Conservation (phyloP, 2,329 filamentous ascomycete genomes). For the Trichoderma afroharzianum region DNA sequence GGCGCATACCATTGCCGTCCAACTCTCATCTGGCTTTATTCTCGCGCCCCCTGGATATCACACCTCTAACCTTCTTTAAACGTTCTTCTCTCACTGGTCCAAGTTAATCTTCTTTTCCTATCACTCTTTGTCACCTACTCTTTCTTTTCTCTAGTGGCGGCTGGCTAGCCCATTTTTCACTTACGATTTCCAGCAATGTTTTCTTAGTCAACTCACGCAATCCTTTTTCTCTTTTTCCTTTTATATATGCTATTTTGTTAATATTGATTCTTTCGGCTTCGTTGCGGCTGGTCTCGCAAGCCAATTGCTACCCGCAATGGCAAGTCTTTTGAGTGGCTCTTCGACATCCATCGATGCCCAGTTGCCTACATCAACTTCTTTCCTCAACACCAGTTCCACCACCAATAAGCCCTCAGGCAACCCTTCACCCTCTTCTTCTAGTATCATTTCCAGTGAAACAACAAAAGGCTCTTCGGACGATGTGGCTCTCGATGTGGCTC, state of each 20-base stretch:
- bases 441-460: background rate
- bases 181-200: background rate
- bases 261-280: background rate
- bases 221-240: background rate
- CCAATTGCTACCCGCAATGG: constrained; percentile 26
- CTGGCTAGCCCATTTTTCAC: background rate
- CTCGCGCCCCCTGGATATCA: background rate
- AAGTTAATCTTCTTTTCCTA: background rate
- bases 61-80: background rate
- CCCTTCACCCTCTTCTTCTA: background rate
- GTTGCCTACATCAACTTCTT: constrained; percentile 28
- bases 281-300: constrained; percentile 45
- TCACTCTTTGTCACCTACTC: background rate
- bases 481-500: background rate
- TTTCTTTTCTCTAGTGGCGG: background rate
- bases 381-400: constrained; percentile 1
- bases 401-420: background rate
- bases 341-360: constrained; percentile 49
- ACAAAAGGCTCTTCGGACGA: background rate
- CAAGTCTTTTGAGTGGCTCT: constrained; percentile 43
- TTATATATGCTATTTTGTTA: background rate
- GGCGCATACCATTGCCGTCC: background rate
- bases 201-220: background rate
- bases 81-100: background rate
- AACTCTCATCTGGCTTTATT: background rate